Evolutionary conservation across 495 filamentous ascomycete species (phyloP).

Genomic region (Aspergillus taichungensis): DNA sequence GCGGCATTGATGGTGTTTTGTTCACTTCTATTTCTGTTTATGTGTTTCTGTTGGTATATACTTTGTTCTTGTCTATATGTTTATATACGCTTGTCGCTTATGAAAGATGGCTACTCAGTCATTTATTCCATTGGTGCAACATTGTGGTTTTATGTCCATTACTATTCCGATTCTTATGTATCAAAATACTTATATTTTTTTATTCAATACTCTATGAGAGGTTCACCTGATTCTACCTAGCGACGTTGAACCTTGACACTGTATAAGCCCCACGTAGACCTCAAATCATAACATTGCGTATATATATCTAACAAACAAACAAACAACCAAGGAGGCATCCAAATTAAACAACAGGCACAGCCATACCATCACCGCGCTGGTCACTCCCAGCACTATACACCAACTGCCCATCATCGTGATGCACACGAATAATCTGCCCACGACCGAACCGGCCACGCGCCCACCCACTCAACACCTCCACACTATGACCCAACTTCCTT

Average conservation of each 20-base stretch:
- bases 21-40: background rate
- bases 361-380: conserved; percentile 77
- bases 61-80: background rate
- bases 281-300: too few relatives aligned
- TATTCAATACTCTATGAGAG: background rate
- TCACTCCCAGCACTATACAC: conserved; percentile 87
- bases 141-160: too few relatives aligned
- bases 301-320: too few relatives aligned
- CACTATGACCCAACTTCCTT: conserved; percentile 59
- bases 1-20: background rate
- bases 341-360: conserved; percentile 45
- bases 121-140: too few relatives aligned
- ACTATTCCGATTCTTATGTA: background rate
- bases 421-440: conserved; percentile 78
- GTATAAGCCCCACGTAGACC: too few relatives aligned
- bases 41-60: background rate
- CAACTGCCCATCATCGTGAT: conserved; percentile 57
- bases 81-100: background rate
- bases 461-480: conserved; percentile 59
- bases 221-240: too few relatives aligned
- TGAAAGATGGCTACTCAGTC: background rate
- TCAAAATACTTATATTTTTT: background rate
- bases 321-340: too few relatives aligned
- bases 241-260: too few relatives aligned
- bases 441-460: conserved; percentile 71